Base-by-base conservation (phyloP, 2,329 filamentous ascomycete species). In the Colletotrichum sp. region DNA sequence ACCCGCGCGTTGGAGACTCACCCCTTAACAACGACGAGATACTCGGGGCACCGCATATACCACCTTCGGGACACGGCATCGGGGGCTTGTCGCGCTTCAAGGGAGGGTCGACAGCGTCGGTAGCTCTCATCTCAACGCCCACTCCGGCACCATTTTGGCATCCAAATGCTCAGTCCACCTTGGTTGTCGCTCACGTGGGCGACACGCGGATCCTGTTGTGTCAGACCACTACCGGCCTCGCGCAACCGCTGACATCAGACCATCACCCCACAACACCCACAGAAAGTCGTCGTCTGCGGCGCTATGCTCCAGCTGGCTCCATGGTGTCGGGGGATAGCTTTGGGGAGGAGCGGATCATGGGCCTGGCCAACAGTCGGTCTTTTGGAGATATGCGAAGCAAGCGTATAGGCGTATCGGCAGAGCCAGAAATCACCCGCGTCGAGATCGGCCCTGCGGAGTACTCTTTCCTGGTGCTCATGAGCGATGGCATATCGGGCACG, bases 91-190 rank as follows among this genome's bases (percentile, higher is more conserved):
- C 89, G 32, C 94, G 95, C 76, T 99, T 99, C 88, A 95, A 96
- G 82, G 97, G 97, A 76, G 97, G 97, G 73, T 98, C 96, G 69
- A 99, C 97, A 2, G 96, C 95, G 57, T 98, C 95, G 21, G 88
- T 98, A 21, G 96, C 93, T 2, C 90, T 99, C 81, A 95, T 99
- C 72, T 98, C 96, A 1, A 99, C 97, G 0, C 96, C 96, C 0
- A 98, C 95, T 0, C 93, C 96, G 0, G 94, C 94, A 0, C 97
- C 97, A 0, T 99, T 98, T 85, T 99, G 97, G 97, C 95, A 99
- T 81, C 97, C 97, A 0, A 92, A 93, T 6, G 94, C 95, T 0
- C 94, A 95, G 5, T 95, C 94, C 0, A 98, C 96, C 1, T 87
- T 99, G 44, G 86, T 98, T 18, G 93, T 96, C 8, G 96, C 95